These are phyloP conservation scores for Meyerozyma sp. DNA, from an alignment of 1,139 yeast genomes.

Conservation along the genomic window DNA sequence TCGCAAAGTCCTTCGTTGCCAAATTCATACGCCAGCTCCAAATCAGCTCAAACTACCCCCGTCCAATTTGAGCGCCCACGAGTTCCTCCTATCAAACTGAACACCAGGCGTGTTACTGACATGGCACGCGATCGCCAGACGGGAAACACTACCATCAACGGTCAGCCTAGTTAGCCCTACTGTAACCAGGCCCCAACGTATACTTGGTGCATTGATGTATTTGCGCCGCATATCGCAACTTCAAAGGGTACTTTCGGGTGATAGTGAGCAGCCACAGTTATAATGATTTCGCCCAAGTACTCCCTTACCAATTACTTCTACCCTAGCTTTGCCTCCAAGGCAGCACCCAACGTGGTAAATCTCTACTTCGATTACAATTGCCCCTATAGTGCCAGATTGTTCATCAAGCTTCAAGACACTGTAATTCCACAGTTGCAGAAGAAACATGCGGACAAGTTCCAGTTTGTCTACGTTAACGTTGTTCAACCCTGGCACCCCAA, in stretches of 20 bases:
- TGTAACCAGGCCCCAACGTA: background rate
- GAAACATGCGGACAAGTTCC: slow-evolving; percentile 46
- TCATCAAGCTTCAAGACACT: slow-evolving; percentile 45
- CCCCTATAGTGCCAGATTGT: slow-evolving; percentile 66
- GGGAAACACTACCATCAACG: background rate
- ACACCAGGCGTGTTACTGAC: background rate
- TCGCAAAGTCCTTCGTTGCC: background rate
- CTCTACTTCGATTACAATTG: slow-evolving; percentile 77
- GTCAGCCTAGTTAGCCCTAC: background rate
- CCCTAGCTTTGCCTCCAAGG: slow-evolving; percentile 10
- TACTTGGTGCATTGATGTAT: background rate
- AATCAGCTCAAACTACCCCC: background rate
- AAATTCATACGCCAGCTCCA: background rate
- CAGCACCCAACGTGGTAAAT: slow-evolving; percentile 32
- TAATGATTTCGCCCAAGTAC: slow-evolving; percentile 40
- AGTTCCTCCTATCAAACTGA: background rate
- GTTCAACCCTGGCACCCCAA: slow-evolving; percentile 87
- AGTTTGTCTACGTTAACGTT: slow-evolving; percentile 58
- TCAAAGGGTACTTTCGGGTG: background rate
- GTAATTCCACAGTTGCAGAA: slow-evolving; percentile 51
- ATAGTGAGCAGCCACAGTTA: background rate
- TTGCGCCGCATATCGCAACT: background rate
- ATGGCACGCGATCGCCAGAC: background rate
- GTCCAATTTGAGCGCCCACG: background rate
- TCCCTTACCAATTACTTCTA: slow-evolving; percentile 32